A percentile compares a stretch with the other conserved stretches of the same genome.
These are phyloP conservation scores for Moesziomyces antarcticus DNA, from an alignment of 1,284 basidiomycete genomes.

Conservation along the genomic window DNA sequence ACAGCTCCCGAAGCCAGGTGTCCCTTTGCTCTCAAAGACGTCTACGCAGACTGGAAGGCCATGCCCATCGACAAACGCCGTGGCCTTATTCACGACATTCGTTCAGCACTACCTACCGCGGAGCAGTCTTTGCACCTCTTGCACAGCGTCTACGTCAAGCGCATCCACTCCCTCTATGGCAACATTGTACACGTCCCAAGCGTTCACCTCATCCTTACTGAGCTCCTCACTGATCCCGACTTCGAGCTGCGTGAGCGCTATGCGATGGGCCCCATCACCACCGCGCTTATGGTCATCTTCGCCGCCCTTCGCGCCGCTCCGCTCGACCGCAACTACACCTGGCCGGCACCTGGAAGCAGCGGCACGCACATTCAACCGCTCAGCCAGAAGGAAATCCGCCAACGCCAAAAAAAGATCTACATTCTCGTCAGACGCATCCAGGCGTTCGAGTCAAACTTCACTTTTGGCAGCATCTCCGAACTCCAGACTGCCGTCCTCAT, in stretches of 20 bases:
- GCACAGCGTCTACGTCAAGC: constrained; percentile 30
- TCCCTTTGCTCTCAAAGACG: constrained; percentile 44
- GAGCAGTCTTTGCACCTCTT: constrained; percentile 24
- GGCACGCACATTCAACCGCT: constrained; percentile 15
- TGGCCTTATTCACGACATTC: constrained; percentile 16
- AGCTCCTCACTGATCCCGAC: constrained; percentile 22
- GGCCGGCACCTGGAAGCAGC: constrained; percentile 6
- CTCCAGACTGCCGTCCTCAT: constrained; percentile 33
- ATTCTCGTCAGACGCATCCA: constrained; percentile 36
- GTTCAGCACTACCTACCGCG: constrained; percentile 17
- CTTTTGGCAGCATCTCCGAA: constrained; percentile 28
- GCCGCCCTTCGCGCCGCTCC: constrained; percentile 24
- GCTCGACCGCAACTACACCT: constrained; percentile 26
- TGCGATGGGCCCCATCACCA: constrained; percentile 25
- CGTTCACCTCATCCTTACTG: constrained; percentile 23
- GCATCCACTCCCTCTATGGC: constrained; percentile 32
- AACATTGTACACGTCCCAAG: constrained; percentile 28
- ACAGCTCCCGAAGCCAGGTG: constrained; percentile 29
- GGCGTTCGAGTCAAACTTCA: constrained; percentile 24
- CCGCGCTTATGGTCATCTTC: constrained; percentile 41
- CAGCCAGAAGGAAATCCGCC: constrained; percentile 26
- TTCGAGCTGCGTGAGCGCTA: constrained; percentile 32
- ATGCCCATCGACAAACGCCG: constrained; percentile 18
- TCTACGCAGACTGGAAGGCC: constrained; percentile 30
- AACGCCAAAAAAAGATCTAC: constrained; percentile 27